Evolutionary conservation across 164 flowering plant genomes (phyloP).

Genomic region (Aristolochia fimbriata): DNA sequence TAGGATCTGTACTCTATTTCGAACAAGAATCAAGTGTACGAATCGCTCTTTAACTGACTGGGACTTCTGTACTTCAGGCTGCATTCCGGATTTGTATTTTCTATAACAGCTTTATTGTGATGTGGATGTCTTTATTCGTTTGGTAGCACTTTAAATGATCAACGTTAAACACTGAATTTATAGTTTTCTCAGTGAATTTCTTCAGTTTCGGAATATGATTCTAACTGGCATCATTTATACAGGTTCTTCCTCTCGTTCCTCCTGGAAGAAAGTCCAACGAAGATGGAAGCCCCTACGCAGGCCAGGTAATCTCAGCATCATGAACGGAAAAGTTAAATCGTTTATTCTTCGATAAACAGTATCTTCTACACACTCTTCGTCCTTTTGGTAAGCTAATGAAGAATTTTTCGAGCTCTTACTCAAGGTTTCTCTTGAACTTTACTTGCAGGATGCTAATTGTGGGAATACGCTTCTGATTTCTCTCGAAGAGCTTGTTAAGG

Average conservation of each 20-base stretch:
- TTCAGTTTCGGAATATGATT: neutral
- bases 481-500: conserved; percentile 89
- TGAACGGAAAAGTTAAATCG: neutral
- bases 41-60: too few species aligned
- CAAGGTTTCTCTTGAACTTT: neutral
- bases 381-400: neutral
- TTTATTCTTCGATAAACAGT: too few species aligned
- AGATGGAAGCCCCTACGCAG: conserved; percentile 90
- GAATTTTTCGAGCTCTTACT: neutral
- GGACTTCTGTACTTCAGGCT: too few species aligned
- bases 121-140: too few species aligned
- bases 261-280: conserved; percentile 79
- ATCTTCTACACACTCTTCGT: too few species aligned
- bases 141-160: too few species aligned
- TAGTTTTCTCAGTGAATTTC: too few species aligned
- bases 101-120: too few species aligned
- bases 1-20: too few species aligned
- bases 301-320: conserved; percentile 45
- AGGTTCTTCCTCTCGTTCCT: conserved; percentile 98
- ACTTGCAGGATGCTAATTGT: conserved; percentile 88
- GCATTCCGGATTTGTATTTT: too few species aligned
- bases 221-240: conserved; percentile 6
- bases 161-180: too few species aligned
- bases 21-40: too few species aligned
- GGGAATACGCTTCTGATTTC: conserved; percentile 94